Conservation (phyloP, 495 filamentous ascomycete species). For the Penicillium canariense region DNA sequence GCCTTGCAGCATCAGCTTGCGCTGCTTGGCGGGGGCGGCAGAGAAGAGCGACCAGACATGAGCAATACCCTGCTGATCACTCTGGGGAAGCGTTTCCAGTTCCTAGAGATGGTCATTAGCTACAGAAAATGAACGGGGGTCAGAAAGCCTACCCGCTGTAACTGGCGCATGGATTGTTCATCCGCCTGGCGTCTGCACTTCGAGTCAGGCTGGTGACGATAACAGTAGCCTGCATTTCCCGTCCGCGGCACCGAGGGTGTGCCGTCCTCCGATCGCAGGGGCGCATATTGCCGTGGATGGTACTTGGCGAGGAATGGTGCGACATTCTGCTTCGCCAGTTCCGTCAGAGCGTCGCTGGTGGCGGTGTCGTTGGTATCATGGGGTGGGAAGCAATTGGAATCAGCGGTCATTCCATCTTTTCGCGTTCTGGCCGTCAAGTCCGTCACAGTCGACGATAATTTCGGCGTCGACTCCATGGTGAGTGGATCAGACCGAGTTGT, state of each 20-base stretch:
- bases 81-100: slow-evolving; percentile 74
- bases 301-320: slow-evolving; percentile 83
- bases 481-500: not conserved
- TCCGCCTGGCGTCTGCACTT: slow-evolving; percentile 91
- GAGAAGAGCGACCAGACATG: slow-evolving; percentile 98
- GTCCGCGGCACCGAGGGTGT: slow-evolving; percentile 34
- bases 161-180: slow-evolving; percentile 90
- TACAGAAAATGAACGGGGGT: not conserved
- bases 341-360: slow-evolving; percentile 36
- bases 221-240: slow-evolving; percentile 87
- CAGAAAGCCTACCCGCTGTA: slow-evolving; percentile 67
- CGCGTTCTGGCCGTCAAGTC: slow-evolving; percentile 1
- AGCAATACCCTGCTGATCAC: slow-evolving; percentile 88
- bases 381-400: slow-evolving; percentile 22
- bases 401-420: slow-evolving; percentile 19
- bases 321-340: slow-evolving; percentile 55
- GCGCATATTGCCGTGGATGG: slow-evolving; percentile 80
- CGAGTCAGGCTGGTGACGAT: slow-evolving; percentile 89
- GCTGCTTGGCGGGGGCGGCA: slow-evolving; percentile 87
- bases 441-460: not conserved
- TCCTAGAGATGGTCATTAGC: slow-evolving; percentile 52
- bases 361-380: slow-evolving; percentile 18
- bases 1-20: slow-evolving; percentile 91
- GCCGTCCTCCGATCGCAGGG: slow-evolving; percentile 45
- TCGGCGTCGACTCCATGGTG: not conserved